phyloP scores from a whole-genome alignment of 805 yeast species.

The Candida broadrunensis region DNA sequence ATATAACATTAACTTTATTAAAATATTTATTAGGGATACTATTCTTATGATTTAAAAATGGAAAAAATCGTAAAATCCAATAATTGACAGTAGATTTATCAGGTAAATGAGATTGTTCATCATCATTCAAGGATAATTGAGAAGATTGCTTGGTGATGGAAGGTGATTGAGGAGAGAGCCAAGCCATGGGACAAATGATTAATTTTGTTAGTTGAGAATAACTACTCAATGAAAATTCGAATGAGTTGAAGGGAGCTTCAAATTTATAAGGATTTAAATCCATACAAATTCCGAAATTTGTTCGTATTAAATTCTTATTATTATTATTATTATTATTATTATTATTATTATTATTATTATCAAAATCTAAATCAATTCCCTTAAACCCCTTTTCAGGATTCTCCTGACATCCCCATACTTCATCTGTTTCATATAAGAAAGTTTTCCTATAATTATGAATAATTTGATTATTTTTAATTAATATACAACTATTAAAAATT shows the following conservation, averaged over 20 bases:
- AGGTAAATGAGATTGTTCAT: conserved; percentile 21
- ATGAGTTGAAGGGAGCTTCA: conserved; percentile 69
- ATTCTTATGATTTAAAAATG: conserved; percentile 45
- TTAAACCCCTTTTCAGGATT: conserved; percentile 57
- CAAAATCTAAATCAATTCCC: conserved; percentile 39
- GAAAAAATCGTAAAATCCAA: conserved; percentile 73
- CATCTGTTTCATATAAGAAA: conserved; percentile 75
- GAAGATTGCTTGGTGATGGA: conserved; percentile 16
- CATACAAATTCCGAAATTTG: conserved; percentile 82
- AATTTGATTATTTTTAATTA: conserved; percentile 55
- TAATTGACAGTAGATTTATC: conserved; percentile 56
- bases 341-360: conserved; percentile 2
- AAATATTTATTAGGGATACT: conserved; percentile 20
- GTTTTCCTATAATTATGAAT: conserved; percentile 72
- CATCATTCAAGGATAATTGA: not conserved
- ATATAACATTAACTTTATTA: conserved; percentile 36
- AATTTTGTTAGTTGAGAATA: conserved; percentile 47
- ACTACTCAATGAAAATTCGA: conserved; percentile 66
- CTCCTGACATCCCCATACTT: conserved; percentile 74
- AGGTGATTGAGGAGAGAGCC: conserved; percentile 63
- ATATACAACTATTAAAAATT: conserved; percentile 70
- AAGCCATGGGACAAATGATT: conserved; percentile 80
- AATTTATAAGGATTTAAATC: conserved; percentile 87
- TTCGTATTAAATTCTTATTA: too few relatives aligned
- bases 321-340: too few relatives aligned